Base-by-base conservation (phyloP, 257 asterid genomes). In the Verbena officinalis region DNA sequence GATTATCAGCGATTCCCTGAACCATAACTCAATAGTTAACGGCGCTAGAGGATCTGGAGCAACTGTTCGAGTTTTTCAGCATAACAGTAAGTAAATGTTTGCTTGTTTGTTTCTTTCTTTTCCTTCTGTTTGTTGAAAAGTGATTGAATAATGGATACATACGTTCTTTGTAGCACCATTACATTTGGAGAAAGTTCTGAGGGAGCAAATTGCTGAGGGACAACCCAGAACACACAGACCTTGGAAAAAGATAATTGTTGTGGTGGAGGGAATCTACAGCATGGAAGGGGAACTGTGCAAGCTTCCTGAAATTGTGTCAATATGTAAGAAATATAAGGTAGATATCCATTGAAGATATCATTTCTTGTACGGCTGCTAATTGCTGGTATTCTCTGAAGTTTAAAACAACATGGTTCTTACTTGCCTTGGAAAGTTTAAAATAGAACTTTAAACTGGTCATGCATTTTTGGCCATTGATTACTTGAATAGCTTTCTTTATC, bases 1-100 rank as follows among this genome's bases (percentile, higher is more conserved):
- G 80, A 90, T 94, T 16, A 90, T 94, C 67, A 90, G 99, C 60
- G 99, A 94, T 73, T 94, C 99, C 46, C 70, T 94, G 73, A 94
- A 94, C 79, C 99, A 94, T 75, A 94, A 94, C 77, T 94, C 99
- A 15, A 94, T 90, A 40, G 98, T 94, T 52, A 94, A 90, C 74
- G 99, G 99, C 17, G 99, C 99, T 43, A 87, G 99, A 69, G 99
- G 99, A 52, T 90, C 98, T 62, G 96, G 98, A 68, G 99, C 98
- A 54, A 86, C 98, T 55, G 62, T 94, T 72, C 86, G 96, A 53
- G 98, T 94, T 59, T 94, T 94, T 64, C 99, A 90, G 84, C 99
- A 94, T 73, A 94, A 94, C 77, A 90, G 97, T 94, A 71, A 64
- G 93, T 77, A 45, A 58, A 36, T 38, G 43, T 46, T 7, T 30